Conservation (phyloP, 2,329 filamentous ascomycete species). For the Paecilomyces variotii region DNA sequence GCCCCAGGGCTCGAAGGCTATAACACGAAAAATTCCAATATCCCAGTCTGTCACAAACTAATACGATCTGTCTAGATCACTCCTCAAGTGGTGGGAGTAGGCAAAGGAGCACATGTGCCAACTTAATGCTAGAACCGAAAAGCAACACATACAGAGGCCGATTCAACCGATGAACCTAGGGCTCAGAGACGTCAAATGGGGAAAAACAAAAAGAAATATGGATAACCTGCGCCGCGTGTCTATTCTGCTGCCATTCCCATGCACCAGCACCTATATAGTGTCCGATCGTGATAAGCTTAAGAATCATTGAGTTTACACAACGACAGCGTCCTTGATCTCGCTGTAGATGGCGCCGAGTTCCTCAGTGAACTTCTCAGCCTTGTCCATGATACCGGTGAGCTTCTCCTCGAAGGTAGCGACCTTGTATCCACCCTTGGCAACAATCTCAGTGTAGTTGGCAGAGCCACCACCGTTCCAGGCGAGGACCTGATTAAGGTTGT, state of each 20-base stretch:
- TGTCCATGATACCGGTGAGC: constrained; percentile 36
- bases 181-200: constrained; percentile 8
- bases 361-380: constrained; percentile 39
- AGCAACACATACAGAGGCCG: constrained; percentile 13
- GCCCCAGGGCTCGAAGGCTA: background rate
- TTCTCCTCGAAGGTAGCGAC: constrained; percentile 34
- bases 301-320: constrained; percentile 26
- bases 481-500: constrained; percentile 51
- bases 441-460: constrained; percentile 80
- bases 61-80: background rate
- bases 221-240: constrained; percentile 18
- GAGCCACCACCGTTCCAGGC: constrained; percentile 98
- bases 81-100: background rate
- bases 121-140: constrained; percentile 4
- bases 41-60: background rate
- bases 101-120: background rate
- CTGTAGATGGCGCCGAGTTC: constrained; percentile 42
- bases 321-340: constrained; percentile 33
- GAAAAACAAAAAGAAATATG: constrained; percentile 13
- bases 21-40: background rate
- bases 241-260: constrained; percentile 17
- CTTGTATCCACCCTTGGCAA: constrained; percentile 65
- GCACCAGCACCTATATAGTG: constrained; percentile 5
- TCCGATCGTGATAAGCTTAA: background rate
- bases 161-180: constrained; percentile 12